These are phyloP conservation scores for Papiliotrema terrestris DNA, from an alignment of 1,284 basidiomycete genomes.

Conservation along the genomic window DNA sequence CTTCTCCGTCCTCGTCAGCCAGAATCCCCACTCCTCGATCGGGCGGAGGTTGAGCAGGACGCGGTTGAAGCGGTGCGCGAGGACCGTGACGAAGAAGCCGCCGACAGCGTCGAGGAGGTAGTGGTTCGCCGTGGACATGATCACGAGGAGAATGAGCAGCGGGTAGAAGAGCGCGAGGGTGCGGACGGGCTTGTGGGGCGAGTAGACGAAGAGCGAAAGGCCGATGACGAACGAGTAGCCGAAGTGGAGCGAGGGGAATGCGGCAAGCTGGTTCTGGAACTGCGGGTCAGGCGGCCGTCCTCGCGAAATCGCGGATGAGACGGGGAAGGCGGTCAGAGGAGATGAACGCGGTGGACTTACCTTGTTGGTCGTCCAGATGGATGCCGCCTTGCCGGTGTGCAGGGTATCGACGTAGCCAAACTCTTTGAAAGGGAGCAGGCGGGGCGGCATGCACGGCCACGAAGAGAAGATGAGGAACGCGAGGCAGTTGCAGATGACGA, in stretches of 20 bases:
- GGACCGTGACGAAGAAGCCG: slow-evolving; percentile 40
- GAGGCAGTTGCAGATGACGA: slow-evolving; percentile 44
- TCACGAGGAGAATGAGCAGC: slow-evolving; percentile 41
- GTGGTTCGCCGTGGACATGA: slow-evolving; percentile 49
- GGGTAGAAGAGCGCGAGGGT: slow-evolving; percentile 33
- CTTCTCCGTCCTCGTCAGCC: slow-evolving; percentile 22
- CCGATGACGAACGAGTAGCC: slow-evolving; percentile 43
- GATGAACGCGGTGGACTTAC: slow-evolving; percentile 8
- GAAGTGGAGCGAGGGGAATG: slow-evolving; percentile 36
- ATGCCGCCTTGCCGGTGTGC: slow-evolving; percentile 36
- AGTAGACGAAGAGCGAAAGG: slow-evolving; percentile 36
- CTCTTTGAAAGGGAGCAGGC: slow-evolving; percentile 35
- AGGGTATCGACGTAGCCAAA: slow-evolving; percentile 39
- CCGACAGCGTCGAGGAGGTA: slow-evolving; percentile 46
- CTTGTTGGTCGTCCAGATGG: slow-evolving; percentile 37
- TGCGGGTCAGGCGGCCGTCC: slow-evolving; percentile 6
- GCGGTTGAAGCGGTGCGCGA: slow-evolving; percentile 38
- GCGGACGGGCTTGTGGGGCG: slow-evolving; percentile 29
- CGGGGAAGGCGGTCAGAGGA: no score
- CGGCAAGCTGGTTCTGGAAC: slow-evolving; percentile 44
- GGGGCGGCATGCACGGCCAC: slow-evolving; percentile 49
- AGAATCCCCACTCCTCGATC: slow-evolving; percentile 31
- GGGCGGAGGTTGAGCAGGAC: slow-evolving; percentile 41
- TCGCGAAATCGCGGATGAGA: no score
- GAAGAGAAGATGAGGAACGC: slow-evolving; percentile 47